Base-by-base conservation (phyloP, 257 asterid genomes). In the Fraxinus americana region DNA sequence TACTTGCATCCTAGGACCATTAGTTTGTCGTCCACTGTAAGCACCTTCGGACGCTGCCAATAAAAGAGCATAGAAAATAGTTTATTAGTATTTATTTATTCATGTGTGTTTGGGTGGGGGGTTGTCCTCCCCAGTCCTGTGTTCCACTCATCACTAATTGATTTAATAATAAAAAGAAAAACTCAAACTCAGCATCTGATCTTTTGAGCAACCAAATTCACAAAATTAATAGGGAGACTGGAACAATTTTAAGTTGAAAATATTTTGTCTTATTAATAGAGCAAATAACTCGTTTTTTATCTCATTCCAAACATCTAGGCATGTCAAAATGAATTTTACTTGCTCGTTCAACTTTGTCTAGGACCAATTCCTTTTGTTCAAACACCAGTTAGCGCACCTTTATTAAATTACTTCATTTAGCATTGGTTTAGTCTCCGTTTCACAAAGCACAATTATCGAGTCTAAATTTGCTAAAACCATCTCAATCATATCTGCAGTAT, bases 1-100 rank as follows among this genome's bases (percentile, higher is more conserved):
- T 92, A 92, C 97, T 92, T 94, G 97, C 98, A 94, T 76, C 98
- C 97, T 76, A 85, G 86, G 79, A 83, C 92, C 86, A 80, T 80
- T 82, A 94, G 88, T 82, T 91, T 94, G 89, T 94, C 98, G 73
- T 92, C 97, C 86, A 92, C 90, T 16, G 97, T 89, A 86, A 90
- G 89, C 85, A 90, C 85, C 85, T 89, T 89, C 34, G 96, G 94
- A 77, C 87, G 86, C 98, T 94, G 93, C 83, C 81, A 90, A 84
- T 10, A 82, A 59, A 78, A 83, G 43, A 75, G 75, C 54, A 83
- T 45, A 73, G 66, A 74, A 71, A 34, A 75, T 52, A 52, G 68
- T 70, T 69, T 38, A 66, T 82, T 43, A 80, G 76, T 6, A 32
- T 43, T 48, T 43, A 3, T 4, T 35, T 17, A 6, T 7, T 41